phyloP scores from a whole-genome alignment of 768 basidiomycete genomes.

The Krasilnikovozyma curviuscula region DNA sequence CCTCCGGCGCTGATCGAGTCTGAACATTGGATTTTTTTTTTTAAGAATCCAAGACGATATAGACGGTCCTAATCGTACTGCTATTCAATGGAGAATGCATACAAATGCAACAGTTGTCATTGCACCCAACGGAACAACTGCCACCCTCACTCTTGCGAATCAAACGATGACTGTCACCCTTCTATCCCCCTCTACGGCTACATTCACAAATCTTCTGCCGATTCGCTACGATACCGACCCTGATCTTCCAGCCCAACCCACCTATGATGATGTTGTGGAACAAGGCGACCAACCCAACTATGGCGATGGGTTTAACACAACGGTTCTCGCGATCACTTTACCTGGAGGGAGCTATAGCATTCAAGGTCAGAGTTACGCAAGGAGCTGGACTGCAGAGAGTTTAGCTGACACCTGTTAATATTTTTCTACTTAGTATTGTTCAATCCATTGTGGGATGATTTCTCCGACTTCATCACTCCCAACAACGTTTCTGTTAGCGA shows the following conservation, averaged over 20 bases:
- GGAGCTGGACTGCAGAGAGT: too few species aligned
- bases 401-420: too few species aligned
- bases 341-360: slow-evolving; percentile 54
- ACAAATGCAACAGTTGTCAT: slow-evolving; percentile 54
- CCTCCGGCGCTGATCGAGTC: too few species aligned
- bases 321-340: slow-evolving; percentile 50
- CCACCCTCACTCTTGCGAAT: slow-evolving; percentile 52
- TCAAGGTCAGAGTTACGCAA: too few species aligned
- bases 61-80: slow-evolving; percentile 30
- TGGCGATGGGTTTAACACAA: too few species aligned
- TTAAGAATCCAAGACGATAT: slow-evolving; percentile 94
- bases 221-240: slow-evolving; percentile 45
- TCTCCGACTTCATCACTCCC: slow-evolving; percentile 41
- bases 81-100: slow-evolving; percentile 69
- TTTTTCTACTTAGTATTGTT: too few species aligned
- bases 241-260: slow-evolving; percentile 34
- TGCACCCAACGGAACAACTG: slow-evolving; percentile 38
- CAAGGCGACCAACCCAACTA: slow-evolving; percentile 45
- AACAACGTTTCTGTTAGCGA: slow-evolving; percentile 42
- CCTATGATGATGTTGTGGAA: slow-evolving; percentile 8
- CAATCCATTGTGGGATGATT: slow-evolving; percentile 65
- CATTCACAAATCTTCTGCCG: slow-evolving; percentile 31
- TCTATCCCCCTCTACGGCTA: slow-evolving; percentile 49
- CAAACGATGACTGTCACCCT: slow-evolving; percentile 48
- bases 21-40: too few species aligned